Base-by-base conservation (phyloP, 805 yeast genomes). In the Cyberlindnera maclurae region DNA sequence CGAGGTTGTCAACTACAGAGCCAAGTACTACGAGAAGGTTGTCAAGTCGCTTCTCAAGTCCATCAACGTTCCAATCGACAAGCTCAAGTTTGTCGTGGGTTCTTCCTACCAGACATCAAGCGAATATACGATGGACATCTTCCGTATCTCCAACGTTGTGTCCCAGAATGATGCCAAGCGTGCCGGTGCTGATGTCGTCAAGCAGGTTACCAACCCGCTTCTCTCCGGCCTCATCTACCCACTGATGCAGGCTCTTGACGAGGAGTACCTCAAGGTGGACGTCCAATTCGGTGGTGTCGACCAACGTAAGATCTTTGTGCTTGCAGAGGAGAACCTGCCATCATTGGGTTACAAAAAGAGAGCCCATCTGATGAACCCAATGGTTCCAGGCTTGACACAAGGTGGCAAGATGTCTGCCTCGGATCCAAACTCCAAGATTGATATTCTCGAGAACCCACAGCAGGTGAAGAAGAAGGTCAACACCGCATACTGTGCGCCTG, bases 371-470 rank as follows among this genome's bases (percentile, higher is more conserved):
- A 93, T 93, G 99, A 93, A 93, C 68, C 90, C 88, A 39, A 90
- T 93, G 97, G 96, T 94, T 34, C 98, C 98, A 36, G 97, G 98
- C 39, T 75, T 93, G 53, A 79, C 82, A 26, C 96, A 89, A 65
- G 97, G 97, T 53, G 98, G 94, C 55, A 93, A 93, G 62, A 93
- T 93, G 99, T 86, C 96, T 53, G 96, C 98, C 2, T 86, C 96
- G 27, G 98, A 93, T 67, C 97, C 98, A 53, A 93, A 88, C 71
- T 89, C 97, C 41, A 93, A 93, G 67, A 88, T 93, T 47, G 98
- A 93, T 57, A 62, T 93, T 28, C 66, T 89, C 44, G 99, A 93
- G 62, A 90, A 82, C 34, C 95, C 96, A 51, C 83, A 83, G 58
- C 63, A 67, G 26, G 93, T 93, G 41, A 82, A 79, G 65, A 90